Conservation (phyloP, 1,284 basidiomycete species). For the Leucoagaricus sp. region DNA sequence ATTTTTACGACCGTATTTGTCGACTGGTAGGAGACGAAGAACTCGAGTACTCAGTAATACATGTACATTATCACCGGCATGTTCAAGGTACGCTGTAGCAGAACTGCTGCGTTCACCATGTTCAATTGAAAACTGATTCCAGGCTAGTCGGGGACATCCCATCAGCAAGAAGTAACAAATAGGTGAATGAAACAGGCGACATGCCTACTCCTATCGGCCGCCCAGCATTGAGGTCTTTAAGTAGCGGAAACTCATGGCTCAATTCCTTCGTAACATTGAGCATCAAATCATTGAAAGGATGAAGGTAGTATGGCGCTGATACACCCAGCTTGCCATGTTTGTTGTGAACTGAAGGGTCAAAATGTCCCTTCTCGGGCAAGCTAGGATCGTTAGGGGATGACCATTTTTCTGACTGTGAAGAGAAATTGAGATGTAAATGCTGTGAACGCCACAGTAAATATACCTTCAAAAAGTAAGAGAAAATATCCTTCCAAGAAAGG, state of each 20-base stretch:
- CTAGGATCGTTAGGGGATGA: background rate
- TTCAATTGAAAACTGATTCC: constrained; percentile 31
- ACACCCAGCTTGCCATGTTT: constrained; percentile 4
- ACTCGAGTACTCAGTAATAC: constrained; percentile 40
- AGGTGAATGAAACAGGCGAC: background rate
- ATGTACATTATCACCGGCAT: constrained; percentile 38
- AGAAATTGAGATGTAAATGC: background rate
- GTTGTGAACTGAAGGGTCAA: constrained; percentile 11
- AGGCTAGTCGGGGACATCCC: constrained; percentile 35
- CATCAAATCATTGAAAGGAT: constrained; percentile 4
- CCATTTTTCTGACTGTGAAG: constrained; percentile 1
- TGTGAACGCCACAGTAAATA: no score
- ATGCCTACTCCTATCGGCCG: constrained; percentile 31
- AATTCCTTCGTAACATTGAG: constrained; percentile 9
- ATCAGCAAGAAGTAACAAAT: background rate
- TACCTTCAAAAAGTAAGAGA: constrained; percentile 3
- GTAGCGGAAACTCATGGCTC: constrained; percentile 26
- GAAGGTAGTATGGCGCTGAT: background rate
- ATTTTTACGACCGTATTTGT: background rate
- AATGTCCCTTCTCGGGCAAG: constrained; percentile 5
- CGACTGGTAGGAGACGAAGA: constrained; percentile 31
- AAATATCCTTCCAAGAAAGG: constrained; percentile 3
- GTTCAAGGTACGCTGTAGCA: constrained; percentile 35
- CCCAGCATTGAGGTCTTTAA: constrained; percentile 32
- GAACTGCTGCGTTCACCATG: constrained; percentile 33